Conservation (phyloP, 1,284 basidiomycete genomes). For the Rhizopogon hawkerae region DNA sequence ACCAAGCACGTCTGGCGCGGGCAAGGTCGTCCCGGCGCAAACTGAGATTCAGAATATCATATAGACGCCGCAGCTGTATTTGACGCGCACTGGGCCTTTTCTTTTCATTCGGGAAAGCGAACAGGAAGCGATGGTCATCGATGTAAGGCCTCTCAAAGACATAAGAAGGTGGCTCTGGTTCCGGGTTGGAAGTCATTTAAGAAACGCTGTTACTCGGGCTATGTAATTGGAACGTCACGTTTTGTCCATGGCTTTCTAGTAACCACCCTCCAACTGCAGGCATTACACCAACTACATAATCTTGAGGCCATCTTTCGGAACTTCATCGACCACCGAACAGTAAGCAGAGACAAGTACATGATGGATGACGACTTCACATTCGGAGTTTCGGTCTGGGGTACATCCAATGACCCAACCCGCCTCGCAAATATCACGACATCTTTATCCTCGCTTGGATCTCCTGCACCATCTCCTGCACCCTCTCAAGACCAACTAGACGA, state of each 20-base stretch:
- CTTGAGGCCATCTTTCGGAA: neutral
- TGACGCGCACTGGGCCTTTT: slow-evolving; percentile 46
- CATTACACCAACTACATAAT: neutral
- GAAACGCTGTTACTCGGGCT: too few species aligned
- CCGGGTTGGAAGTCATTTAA: neutral
- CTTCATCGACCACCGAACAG: neutral
- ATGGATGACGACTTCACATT: slow-evolving; percentile 70
- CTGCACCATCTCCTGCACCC: slow-evolving; percentile 21
- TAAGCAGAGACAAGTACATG: neutral
- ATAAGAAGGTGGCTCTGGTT: neutral
- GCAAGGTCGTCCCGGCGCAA: slow-evolving; percentile 60
- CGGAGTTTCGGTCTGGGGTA: slow-evolving; percentile 65
- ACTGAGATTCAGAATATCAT: slow-evolving; percentile 67
- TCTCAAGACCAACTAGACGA: slow-evolving; percentile 52
- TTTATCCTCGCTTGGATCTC: slow-evolving; percentile 11
- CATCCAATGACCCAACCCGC: slow-evolving; percentile 33
- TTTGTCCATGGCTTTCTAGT: neutral
- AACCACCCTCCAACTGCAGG: neutral
- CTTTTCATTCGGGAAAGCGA: slow-evolving; percentile 42
- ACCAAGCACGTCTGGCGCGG: slow-evolving; percentile 70
- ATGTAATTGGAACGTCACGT: neutral
- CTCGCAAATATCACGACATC: slow-evolving; percentile 20
- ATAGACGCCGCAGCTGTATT: slow-evolving; percentile 63
- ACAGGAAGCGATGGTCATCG: slow-evolving; percentile 41
- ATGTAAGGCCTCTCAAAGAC: slow-evolving; percentile 6